phyloP scores from a whole-genome alignment of 2,329 filamentous ascomycete species.

The Aureobasidium mangrovei region DNA sequence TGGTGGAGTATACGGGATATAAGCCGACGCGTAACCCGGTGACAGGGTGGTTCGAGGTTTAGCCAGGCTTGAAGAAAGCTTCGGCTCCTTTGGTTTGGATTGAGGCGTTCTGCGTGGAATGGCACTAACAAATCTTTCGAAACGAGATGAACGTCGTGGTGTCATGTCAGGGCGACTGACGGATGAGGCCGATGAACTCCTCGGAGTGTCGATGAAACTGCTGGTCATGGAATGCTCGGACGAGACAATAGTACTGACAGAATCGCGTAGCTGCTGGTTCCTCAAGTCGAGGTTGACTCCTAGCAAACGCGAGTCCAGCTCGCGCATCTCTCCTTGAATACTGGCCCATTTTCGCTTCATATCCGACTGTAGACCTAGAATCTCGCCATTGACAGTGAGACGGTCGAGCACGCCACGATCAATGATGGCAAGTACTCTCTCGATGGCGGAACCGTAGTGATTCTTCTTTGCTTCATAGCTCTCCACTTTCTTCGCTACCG shows the following conservation, averaged over 20 bases:
- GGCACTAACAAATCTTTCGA: conserved; percentile 11
- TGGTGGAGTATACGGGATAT: conserved; percentile 13
- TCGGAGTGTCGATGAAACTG: conserved; percentile 55
- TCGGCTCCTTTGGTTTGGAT: conserved; percentile 1
- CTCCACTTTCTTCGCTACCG: conserved; percentile 74
- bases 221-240: conserved; percentile 65
- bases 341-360: conserved; percentile 74
- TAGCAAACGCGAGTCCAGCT: conserved; percentile 67
- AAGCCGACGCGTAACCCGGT: background rate
- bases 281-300: conserved; percentile 51
- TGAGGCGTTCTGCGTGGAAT: conserved; percentile 13
- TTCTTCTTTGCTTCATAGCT: conserved; percentile 91
- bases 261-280: conserved; percentile 76
- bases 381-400: conserved; percentile 94
- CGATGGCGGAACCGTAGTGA: conserved; percentile 89
- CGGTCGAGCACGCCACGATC: conserved; percentile 92
- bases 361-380: conserved; percentile 75
- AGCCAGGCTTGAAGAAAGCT: background rate
- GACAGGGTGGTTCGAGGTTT: background rate
- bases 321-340: conserved; percentile 65
- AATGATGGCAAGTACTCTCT: conserved; percentile 82
- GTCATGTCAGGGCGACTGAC: conserved; percentile 35
- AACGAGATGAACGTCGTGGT: conserved; percentile 25
- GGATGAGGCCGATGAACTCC: conserved; percentile 55
- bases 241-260: conserved; percentile 83